Base-by-base conservation (phyloP, 352 stramenopile genomes). In the Peronospora destructor region DNA sequence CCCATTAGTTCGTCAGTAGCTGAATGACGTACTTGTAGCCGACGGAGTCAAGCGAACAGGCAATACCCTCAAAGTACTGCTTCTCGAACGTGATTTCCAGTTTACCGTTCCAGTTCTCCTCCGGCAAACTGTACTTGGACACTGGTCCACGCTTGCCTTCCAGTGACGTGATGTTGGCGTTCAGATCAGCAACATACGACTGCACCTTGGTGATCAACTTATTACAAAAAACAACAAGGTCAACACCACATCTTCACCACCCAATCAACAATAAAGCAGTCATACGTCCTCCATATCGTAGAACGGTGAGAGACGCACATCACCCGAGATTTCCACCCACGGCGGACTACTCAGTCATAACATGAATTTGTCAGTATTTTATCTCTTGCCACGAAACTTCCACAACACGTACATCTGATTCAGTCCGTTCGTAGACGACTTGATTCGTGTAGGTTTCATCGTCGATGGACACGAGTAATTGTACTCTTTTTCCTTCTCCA, bases 291-390 rank as follows among this genome's bases (percentile, higher is more conserved):
- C 68, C 58, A 95, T 83, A 26, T 95, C 76, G 68, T 97, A 97
- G 61, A 97, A 97, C 6, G 90, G 90, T 34, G 83, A 94, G 10
- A 96, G 56, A 30, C 90, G 84, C 32, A 95, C 86, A 44, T 97
- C 90, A 30, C 90, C 90, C 14, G 84, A 85, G 52, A 97, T 76
- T 51, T 92, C 95, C 8, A 81, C 73, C 72, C 87, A 93, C 53
- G 87, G 80, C 6, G 88, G 88, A 56, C 94, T 92, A 52, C 33
- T 14, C 45, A 32, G 7, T 49, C 8, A 28, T 17, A 26, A 3
- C 23, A 26, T 26, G 0, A 26, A 4, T 4, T 26, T 3, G 23
- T 26, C 23, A 26, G 23, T 4, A 3, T 12, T 9, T 11, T 12
- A 12, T 12, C 28, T 30, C 8, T 32, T 32, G 28, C 3, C 28